Percentiles rank a stretch among this genome's conserved stretches.
These are phyloP conservation scores for Westerdykella sp. DNA, from an alignment of 2,329 filamentous ascomycete genomes.

Conservation along the genomic window DNA sequence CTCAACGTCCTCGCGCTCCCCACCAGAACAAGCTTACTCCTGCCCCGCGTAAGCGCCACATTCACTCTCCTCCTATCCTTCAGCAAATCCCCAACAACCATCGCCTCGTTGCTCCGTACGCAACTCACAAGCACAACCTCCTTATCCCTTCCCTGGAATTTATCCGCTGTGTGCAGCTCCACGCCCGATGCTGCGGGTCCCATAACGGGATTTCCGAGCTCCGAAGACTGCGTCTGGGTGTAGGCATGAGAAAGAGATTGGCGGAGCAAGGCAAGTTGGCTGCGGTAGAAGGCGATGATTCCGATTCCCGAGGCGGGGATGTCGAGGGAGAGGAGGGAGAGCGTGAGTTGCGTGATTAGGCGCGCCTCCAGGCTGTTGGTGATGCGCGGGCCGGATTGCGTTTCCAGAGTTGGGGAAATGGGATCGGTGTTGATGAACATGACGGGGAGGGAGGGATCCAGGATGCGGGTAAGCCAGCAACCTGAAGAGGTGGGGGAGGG, in stretches of 20 bases:
- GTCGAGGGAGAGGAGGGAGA: slow-evolving; percentile 68
- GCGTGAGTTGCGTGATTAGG: slow-evolving; percentile 72
- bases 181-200: slow-evolving; percentile 42
- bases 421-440: slow-evolving; percentile 86
- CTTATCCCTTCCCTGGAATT: slow-evolving; percentile 94
- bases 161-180: slow-evolving; percentile 95
- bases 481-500: slow-evolving; percentile 39
- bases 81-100: slow-evolving; percentile 81
- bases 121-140: slow-evolving; percentile 82
- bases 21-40: slow-evolving; percentile 83
- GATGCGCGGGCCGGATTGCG: slow-evolving; percentile 69
- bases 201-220: slow-evolving; percentile 18
- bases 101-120: slow-evolving; percentile 77
- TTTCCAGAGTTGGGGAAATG: slow-evolving; percentile 60
- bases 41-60: slow-evolving; percentile 87
- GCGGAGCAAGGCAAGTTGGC: slow-evolving; percentile 77
- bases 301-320: slow-evolving; percentile 73
- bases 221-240: slow-evolving; percentile 41
- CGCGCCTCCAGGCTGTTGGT: slow-evolving; percentile 80
- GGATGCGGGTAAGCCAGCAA: slow-evolving; percentile 73
- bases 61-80: slow-evolving; percentile 92
- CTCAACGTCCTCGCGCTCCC: slow-evolving; percentile 73
- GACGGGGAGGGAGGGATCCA: slow-evolving; percentile 66
- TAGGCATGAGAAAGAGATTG: slow-evolving; percentile 57
- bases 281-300: slow-evolving; percentile 94